Base-by-base conservation (phyloP, 2,329 filamentous ascomycete species). In the Phyllachora maydis region DNA sequence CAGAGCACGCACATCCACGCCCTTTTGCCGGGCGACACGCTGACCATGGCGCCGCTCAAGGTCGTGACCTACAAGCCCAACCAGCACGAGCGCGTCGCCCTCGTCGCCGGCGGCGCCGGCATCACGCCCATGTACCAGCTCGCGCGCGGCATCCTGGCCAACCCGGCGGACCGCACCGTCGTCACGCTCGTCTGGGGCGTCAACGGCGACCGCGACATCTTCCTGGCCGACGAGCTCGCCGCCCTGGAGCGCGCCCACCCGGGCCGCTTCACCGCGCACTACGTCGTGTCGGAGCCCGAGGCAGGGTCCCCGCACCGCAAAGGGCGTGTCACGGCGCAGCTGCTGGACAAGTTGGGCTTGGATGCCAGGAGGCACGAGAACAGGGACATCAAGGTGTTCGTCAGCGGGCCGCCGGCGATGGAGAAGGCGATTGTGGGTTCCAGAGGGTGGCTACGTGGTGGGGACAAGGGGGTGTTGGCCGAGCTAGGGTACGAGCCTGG, bases 81-180 rank as follows among this genome's bases (percentile, higher is more conserved):
- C 31, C 45, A 47, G 39, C 51, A 43, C 36, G 38, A 37, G 4
- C 54, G 62, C 30, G 43, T 79, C n/a, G 59, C 64, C 3, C 52
- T 77, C 18, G 60, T 79, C 20, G 73, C 73, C 1, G 73, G 74
- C 21, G 73, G 74, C 8, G 70, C 69, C 0, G 74, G 74, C 11
- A 75, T 81, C 32, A 78, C 72, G 1, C 73, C 74, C 0, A 58
- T 72, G 32, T 76, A 65, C 39, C 67, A 74, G 39, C 56, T 76
- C 2, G 52, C 61, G 2, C 59, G 55, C 23, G 64, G 64, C 3
- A 70, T 75, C 26, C 47, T 74, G n/a, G 42, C 49, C 21, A 63
- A 76, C 35, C 56, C 66, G 0, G 43, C 53, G 1, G 72, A 78
- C 33, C 50, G 49, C 28, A 78, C 73, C 2, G 55, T 54, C 25